Evolutionary conservation across 805 yeast species (phyloP), one percentile per base, ranked within the genome.

Genomic region (Metschnikowia kunwiensis): DNA sequence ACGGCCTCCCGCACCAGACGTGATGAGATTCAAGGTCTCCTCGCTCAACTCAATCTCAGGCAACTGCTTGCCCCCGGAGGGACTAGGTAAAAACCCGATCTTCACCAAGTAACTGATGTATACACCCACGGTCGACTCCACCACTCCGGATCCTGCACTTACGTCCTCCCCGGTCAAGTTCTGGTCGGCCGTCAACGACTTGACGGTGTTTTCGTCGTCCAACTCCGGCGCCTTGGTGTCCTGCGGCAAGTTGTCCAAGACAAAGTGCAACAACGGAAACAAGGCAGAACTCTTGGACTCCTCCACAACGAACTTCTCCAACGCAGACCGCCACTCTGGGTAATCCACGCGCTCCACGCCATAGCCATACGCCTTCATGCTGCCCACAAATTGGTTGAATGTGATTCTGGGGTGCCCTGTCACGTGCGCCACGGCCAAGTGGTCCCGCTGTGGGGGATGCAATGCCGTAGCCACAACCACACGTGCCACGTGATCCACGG

Each of bases 401-500:
- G 75, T 68, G 42, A 87, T 79, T 58, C 98, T 79, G 42, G 99
- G 99, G 53, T 93, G 97, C 16, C 91, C 94, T 5, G 97, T 93
- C n/a, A 93, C 97, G 29, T 93, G 98, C 2, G 87, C 88, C 27
- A 94, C 98, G 1, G 80, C 65, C 27, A 80, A 63, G 32, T 65
- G 70, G 11, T 66, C 66, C 15, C 61, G 50, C 25, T 54, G 53
- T 16, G 93, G 85, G 18, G 95, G 91, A 52, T 78, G 77, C 44
- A 93, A 70, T 0, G 96, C 82, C 18, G 93, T 66, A 2, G 97
- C 86, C 34, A 81, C 86, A 17, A 82, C 85, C 16, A 88, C 86
- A 30, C 95, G 75, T 1, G 99, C 97, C 47, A 93, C 98, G 55
- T 93, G 98, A 53, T 94, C 97, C 28, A 93, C 98, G 3, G 98